phyloP scores from a whole-genome alignment of 768 basidiomycete species.

The Fibroporia radiculosa region DNA sequence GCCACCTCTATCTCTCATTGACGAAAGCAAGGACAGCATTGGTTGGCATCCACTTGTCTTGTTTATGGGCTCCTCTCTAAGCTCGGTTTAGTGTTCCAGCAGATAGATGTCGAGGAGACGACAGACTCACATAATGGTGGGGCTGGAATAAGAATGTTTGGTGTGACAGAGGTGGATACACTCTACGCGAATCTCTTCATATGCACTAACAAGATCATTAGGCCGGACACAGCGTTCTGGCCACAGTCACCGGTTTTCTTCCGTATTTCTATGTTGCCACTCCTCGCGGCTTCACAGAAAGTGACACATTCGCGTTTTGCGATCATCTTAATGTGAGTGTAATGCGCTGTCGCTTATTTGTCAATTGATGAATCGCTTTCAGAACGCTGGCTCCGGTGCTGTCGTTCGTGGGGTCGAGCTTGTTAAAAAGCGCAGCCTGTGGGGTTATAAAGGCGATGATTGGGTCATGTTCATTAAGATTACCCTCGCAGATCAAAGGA shows the following conservation, averaged over 20 bases:
- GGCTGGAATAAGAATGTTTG: slow-evolving; percentile 67
- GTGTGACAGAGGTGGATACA: slow-evolving; percentile 73
- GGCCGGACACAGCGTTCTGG: slow-evolving; percentile 86
- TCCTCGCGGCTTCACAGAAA: slow-evolving; percentile 72
- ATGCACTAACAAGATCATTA: slow-evolving; percentile 20
- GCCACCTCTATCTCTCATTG: slow-evolving; percentile 45
- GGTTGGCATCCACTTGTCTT: slow-evolving; percentile 29
- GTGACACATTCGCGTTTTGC: slow-evolving; percentile 59
- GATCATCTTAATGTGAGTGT: slow-evolving; percentile 67
- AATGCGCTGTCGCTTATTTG: neutral
- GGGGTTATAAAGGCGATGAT: slow-evolving; percentile 86
- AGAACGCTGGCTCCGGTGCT: slow-evolving; percentile 15
- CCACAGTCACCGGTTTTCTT: slow-evolving; percentile 70
- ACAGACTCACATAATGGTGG: slow-evolving; percentile 33
- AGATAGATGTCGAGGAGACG: slow-evolving; percentile 85
- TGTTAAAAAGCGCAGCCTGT: slow-evolving; percentile 63
- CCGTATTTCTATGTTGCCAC: slow-evolving; percentile 92
- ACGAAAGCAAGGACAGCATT: slow-evolving; percentile 58
- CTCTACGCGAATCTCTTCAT: neutral
- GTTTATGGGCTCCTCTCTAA: neutral
- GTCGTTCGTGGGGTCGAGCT: slow-evolving; percentile 48
- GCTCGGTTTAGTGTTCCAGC: slow-evolving; percentile 71
- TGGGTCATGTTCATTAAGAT: slow-evolving; percentile 79
- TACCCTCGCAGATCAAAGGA: slow-evolving; percentile 62
- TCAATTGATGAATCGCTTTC: neutral